Evolutionary conservation across 306 rosid genomes (phyloP).

Genomic region (Cicer bijugum): DNA sequence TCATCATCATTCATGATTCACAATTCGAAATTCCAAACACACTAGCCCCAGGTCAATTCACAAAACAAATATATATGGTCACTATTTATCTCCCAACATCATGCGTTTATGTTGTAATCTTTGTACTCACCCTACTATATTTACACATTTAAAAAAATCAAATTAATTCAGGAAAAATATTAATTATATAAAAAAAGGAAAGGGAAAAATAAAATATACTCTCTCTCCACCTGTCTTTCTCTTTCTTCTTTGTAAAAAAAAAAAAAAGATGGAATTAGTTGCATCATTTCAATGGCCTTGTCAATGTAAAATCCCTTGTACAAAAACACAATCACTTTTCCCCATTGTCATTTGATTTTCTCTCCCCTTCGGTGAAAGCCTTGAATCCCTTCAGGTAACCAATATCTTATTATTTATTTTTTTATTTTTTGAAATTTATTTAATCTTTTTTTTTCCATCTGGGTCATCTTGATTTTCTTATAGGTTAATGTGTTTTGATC

Average conservation of each 20-base stretch:
- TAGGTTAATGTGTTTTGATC: conserved; percentile 33
- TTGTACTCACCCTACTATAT: neutral
- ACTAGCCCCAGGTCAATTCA: conserved; percentile 9
- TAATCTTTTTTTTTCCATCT: neutral
- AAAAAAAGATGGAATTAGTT: conserved; percentile 41
- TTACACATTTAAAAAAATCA: neutral
- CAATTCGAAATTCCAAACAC: neutral
- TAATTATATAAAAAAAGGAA: neutral
- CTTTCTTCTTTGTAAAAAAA: conserved; percentile 22
- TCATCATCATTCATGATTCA: neutral
- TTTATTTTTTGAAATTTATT: neutral
- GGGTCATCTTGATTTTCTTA: conserved; percentile 11
- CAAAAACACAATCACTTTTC: conserved; percentile 32
- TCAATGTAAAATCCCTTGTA: neutral
- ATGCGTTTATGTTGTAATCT: conserved; percentile 30
- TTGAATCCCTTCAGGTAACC: conserved; percentile 41
- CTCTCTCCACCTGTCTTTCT: conserved; percentile 42
- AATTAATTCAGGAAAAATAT: neutral
- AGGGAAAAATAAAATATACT: neutral
- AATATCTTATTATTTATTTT: neutral
- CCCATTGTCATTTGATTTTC: conserved; percentile 33
- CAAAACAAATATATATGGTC: conserved; percentile 5
- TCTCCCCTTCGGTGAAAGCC: conserved; percentile 49
- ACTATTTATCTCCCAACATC: conserved; percentile 28
- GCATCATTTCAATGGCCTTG: conserved; percentile 34